These are phyloP conservation scores for Periconia sp. DNA, from an alignment of 2,329 filamentous ascomycete genomes.

Conservation along the genomic window DNA sequence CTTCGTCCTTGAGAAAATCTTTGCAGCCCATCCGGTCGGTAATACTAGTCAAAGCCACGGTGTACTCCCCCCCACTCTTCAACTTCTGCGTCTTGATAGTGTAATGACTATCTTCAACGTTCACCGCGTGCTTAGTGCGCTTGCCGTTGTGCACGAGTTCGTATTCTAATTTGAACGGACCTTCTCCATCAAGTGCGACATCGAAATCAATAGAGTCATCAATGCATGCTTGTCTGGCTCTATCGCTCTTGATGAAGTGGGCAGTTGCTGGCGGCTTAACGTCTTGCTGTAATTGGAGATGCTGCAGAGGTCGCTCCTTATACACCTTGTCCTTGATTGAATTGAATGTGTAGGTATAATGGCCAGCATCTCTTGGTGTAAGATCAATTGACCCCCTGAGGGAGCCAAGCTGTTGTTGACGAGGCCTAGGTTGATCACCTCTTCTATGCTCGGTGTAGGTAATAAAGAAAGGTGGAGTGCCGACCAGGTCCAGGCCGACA, in stretches of 20 bases:
- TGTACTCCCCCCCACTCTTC: slow-evolving; percentile 86
- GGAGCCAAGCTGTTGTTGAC: slow-evolving; percentile 62
- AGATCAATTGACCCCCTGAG: slow-evolving; percentile 85
- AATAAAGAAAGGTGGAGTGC: slow-evolving; percentile 89
- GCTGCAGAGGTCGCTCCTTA: slow-evolving; percentile 56
- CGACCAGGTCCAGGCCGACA: slow-evolving; percentile 87
- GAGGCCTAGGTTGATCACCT: slow-evolving; percentile 60
- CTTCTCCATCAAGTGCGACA: slow-evolving; percentile 78
- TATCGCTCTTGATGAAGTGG: slow-evolving; percentile 63
- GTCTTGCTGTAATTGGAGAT: slow-evolving; percentile 78
- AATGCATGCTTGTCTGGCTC: slow-evolving; percentile 74
- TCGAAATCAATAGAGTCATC: slow-evolving; percentile 79
- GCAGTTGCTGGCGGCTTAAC: slow-evolving; percentile 93
- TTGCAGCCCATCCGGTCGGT: slow-evolving; percentile 88
- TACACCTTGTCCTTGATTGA: slow-evolving; percentile 86
- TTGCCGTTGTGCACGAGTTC: slow-evolving; percentile 91
- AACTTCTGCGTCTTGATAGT: slow-evolving; percentile 79
- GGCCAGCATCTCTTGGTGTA: slow-evolving; percentile 78
- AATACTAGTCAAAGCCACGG: slow-evolving; percentile 81
- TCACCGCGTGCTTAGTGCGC: slow-evolving; percentile 70
- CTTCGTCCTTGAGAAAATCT: slow-evolving; percentile 78
- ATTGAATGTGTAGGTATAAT: slow-evolving; percentile 85
- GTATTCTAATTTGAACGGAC: slow-evolving; percentile 89
- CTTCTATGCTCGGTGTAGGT: slow-evolving; percentile 74
- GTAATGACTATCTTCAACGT: slow-evolving; percentile 68